Base-by-base conservation (phyloP, 2,329 filamentous ascomycete species). In the Calonectria leucothoes region DNA sequence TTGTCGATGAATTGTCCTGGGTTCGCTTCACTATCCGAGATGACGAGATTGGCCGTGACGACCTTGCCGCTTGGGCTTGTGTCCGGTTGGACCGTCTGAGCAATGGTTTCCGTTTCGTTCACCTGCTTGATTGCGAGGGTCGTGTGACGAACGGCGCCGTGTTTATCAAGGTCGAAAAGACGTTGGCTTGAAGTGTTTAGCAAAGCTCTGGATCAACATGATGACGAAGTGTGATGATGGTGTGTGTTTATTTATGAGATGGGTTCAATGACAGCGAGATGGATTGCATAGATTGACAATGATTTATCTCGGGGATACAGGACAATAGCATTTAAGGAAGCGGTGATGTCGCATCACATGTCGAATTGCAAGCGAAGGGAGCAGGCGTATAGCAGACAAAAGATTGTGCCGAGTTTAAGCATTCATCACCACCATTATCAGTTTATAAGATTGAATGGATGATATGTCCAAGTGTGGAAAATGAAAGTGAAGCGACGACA, bases 21-120 rank as follows among this genome's bases (percentile, higher is more conserved):
- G 88, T 95, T 68, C 89, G 94, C 80, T 94, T 98, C 87, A 95
- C 97, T 79, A 89, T 98, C 77, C 94, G 95, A 83, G 95, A 98
- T 82, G 94, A 98, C 78, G 94, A 96, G 83, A 91, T 96, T 77
- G 92, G 93, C 5, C 89, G 90, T 75, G 95, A 98, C 80, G 90
- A 93, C 72, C 84, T 98, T 70, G 93, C 95, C 14, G 95, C 94
- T 3, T 98, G 97, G 97, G 92, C 94, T 2, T 98, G 95, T 81
- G 93, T 98, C 78, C 90, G 95, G 48, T 90, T 98, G 27, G 95
- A 98, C 84, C 90, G 95, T 10, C 84, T 98, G 72, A 91, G 91
- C 73, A 86, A 90, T 39, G 96, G 97, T 0, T 94, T 94, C 78
- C 89, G 95, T 14, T 92, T 98, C 77, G 87, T 98, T 70, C 93